Evolutionary conservation across 2,329 filamentous ascomycete species (phyloP).

Genomic region (Penicillium griseofulvum): DNA sequence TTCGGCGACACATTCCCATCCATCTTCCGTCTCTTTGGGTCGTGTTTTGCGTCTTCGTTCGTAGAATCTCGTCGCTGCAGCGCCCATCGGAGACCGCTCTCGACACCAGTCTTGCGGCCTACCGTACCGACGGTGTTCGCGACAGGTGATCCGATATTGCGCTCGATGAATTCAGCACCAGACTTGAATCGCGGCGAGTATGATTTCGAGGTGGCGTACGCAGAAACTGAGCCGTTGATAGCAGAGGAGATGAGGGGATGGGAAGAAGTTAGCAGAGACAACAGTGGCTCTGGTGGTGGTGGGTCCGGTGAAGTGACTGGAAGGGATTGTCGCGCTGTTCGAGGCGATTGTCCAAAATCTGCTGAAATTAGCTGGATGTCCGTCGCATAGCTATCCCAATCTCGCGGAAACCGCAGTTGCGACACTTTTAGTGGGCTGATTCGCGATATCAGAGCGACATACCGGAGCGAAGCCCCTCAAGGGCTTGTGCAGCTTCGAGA

Average conservation of each 20-base stretch:
- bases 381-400: background rate
- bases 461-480: constrained; percentile 74
- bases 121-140: constrained; percentile 83
- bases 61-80: constrained; percentile 50
- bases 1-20: constrained; percentile 31
- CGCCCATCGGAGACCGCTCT: constrained; percentile 82
- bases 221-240: constrained; percentile 78
- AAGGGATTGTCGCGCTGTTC: constrained; percentile 40
- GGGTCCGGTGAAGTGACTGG: constrained; percentile 32
- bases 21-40: constrained; percentile 46
- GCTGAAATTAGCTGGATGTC: constrained; percentile 12
- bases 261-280: constrained; percentile 82
- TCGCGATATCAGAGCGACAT: constrained; percentile 27
- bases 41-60: constrained; percentile 31
- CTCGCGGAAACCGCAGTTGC: background rate
- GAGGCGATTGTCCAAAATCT: constrained; percentile 68
- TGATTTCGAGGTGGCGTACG: constrained; percentile 83
- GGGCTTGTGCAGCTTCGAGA: constrained; percentile 66
- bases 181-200: constrained; percentile 86
- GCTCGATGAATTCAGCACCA: constrained; percentile 87
- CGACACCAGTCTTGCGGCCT: constrained; percentile 80
- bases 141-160: constrained; percentile 75
- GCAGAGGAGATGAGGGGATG: constrained; percentile 83
- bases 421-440: background rate
- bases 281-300: constrained; percentile 70